phyloP scores from a whole-genome alignment of 2,329 filamentous ascomycete genomes.

The Ascochyta rabiei region DNA sequence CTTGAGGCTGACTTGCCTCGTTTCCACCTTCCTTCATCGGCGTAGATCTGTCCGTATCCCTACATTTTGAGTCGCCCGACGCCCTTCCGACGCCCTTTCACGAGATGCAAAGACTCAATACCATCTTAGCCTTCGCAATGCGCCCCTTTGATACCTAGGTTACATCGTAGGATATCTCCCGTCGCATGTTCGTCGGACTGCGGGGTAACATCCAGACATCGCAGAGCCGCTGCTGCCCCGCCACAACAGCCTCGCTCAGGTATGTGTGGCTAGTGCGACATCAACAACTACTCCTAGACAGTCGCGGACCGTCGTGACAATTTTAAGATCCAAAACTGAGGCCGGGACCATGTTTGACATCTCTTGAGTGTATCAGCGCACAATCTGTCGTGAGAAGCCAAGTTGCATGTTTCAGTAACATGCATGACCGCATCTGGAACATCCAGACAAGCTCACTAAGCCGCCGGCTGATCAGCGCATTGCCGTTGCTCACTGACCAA shows the following conservation, averaged over 20 bases:
- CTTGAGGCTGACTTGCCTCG: conserved; percentile 1
- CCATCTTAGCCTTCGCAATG: background rate
- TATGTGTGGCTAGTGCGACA: background rate
- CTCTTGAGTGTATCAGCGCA: background rate
- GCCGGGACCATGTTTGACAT: background rate
- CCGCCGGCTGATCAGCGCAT: conserved; percentile 13
- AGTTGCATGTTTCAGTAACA: background rate
- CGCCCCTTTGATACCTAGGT: background rate
- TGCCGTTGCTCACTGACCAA: conserved; percentile 5
- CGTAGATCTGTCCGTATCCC: background rate
- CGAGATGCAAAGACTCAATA: background rate
- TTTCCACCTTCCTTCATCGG: conserved; percentile 6
- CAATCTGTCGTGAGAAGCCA: background rate
- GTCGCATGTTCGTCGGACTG: background rate
- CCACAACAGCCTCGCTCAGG: background rate
- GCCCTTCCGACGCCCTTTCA: conserved; percentile 16
- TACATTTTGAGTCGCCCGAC: background rate
- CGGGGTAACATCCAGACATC: background rate
- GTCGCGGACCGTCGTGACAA: too few relatives aligned
- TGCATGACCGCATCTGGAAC: background rate
- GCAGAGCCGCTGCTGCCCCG: background rate
- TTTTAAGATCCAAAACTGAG: background rate
- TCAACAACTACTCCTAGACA: background rate
- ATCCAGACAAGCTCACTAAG: conserved; percentile 22
- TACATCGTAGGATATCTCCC: background rate